Base-by-base conservation (phyloP, 2,329 filamentous ascomycete species). In the Aspergillus felis region DNA sequence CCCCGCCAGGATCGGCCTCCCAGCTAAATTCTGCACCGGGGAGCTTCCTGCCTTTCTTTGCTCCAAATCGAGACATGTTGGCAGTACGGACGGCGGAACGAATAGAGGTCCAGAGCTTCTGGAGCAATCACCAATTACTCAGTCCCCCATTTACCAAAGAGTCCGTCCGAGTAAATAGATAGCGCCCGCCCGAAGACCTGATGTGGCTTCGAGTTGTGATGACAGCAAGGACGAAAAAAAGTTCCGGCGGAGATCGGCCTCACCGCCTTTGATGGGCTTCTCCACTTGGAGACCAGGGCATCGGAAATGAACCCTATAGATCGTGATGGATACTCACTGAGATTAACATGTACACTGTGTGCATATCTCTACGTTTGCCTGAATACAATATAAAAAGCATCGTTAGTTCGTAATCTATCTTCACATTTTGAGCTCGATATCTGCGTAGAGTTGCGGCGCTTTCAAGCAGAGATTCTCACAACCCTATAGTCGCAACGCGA, bases 21-120 rank as follows among this genome's bases (percentile, higher is more conserved):
- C 74, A 77, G 41, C 68, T 72, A 57, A 77, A 76, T 60, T 78
- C 75, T 29, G 74, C 70, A 22, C 75, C 75, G 20, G 75, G 75
- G 20, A 73, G 64, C 57, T 71, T 73, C 52, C 67, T 72, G 61
- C 72, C 73, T 53, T 72, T 72, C 61, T 70, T 74, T 32, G 67
- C 71, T 56, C 69, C 72, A 54, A 73, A 74, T 32, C 74, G 74
- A 47, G 75, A 77, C 75, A 77, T 77, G 48, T 22, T 60, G 25
- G 54, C 20, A 6, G 10, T n/a, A 32, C 3, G 25, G 32, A 49
- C 12, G 47, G 32, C 27, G 29, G 50, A 20, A 35, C 22, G n/a
- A 38, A 17, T 32, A 10, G 20, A 28, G 20, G 29, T 7, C 44
- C 44, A 47, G 22, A 7, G 12, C 24, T 24, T 27, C 20, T 14